Percentiles rank a stretch among this genome's conserved stretches.
Evolutionary conservation across 2,329 filamentous ascomycete species (phyloP).

Genomic region (Gremmenia infestans): DNA sequence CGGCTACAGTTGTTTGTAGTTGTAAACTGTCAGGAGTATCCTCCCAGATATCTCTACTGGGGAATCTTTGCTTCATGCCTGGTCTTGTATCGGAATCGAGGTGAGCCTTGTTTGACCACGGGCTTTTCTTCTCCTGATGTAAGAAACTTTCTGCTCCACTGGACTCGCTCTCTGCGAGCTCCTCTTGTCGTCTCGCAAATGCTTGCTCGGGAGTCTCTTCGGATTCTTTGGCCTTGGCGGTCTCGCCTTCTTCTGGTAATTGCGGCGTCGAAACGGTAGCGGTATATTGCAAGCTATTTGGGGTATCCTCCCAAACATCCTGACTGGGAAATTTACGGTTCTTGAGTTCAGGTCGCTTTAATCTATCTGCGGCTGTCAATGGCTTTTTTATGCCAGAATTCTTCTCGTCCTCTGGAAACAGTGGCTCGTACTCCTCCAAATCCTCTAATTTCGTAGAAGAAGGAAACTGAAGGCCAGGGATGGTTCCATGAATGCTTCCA

Average conservation of each 20-base stretch:
- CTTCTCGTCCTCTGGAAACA: slow-evolving; percentile 78
- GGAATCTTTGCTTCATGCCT: slow-evolving; percentile 66
- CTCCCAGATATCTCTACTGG: slow-evolving; percentile 92
- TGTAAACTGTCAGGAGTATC: slow-evolving; percentile 81
- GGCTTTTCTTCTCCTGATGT: slow-evolving; percentile 46
- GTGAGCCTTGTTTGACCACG: slow-evolving; percentile 46
- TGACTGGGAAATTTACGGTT: slow-evolving; percentile 82
- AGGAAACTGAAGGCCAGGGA: slow-evolving; percentile 41
- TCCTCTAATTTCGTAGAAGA: slow-evolving; percentile 72
- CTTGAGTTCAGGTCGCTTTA: slow-evolving; percentile 50
- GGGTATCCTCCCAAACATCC: slow-evolving; percentile 96
- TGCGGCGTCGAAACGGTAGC: slow-evolving; percentile 84
- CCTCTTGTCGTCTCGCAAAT: slow-evolving; percentile 62
- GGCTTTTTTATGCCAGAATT: slow-evolving; percentile 42
- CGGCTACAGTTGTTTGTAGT: slow-evolving; percentile 64
- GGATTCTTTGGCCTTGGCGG: slow-evolving; percentile 3
- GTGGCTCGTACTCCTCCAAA: slow-evolving; percentile 88
- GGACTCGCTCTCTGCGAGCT: slow-evolving; percentile 55
- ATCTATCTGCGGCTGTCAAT: slow-evolving; percentile 47
- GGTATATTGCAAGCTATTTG: slow-evolving; percentile 72
- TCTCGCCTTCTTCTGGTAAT: slow-evolving; percentile 40
- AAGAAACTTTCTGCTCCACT: slow-evolving; percentile 46
- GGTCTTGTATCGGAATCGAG: slow-evolving; percentile 51
- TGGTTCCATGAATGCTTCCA: slow-evolving; percentile 54
- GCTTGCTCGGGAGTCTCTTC: slow-evolving; percentile 53